Percentiles rank a stretch among this genome's conserved stretches.
Conservation (phyloP, 805 yeast species). For the Metahyphopichia silvanorum region DNA sequence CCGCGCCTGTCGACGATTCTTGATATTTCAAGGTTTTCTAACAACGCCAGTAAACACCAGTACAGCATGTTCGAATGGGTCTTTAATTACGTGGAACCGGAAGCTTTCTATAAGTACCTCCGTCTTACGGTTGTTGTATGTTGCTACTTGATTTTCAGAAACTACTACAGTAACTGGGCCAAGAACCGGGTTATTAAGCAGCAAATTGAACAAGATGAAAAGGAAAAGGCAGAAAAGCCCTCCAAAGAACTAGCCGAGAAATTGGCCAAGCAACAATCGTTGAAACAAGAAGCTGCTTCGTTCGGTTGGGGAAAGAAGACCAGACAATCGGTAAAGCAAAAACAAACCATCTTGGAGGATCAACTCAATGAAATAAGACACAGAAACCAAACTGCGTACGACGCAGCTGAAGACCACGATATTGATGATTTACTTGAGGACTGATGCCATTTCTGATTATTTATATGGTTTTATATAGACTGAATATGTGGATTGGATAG, state of each 20-base stretch:
- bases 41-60: too few species aligned
- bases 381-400: constrained; percentile 43
- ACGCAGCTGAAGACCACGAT: constrained; percentile 58
- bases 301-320: constrained; percentile 86
- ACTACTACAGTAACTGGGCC: constrained; percentile 53
- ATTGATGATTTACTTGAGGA: constrained; percentile 68
- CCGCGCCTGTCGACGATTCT: too few species aligned
- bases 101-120: constrained; percentile 43
- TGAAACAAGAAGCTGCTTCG: constrained; percentile 38
- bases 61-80: constrained; percentile 31
- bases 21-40: too few species aligned
- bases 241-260: constrained; percentile 33
- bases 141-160: constrained; percentile 59
- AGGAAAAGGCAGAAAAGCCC: constrained; percentile 36
- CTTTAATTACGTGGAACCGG: constrained; percentile 35
- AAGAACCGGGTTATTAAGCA: constrained; percentile 49
- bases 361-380: constrained; percentile 34
- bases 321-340: constrained; percentile 54
- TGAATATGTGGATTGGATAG: too few species aligned
- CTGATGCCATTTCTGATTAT: constrained; percentile 12
- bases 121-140: constrained; percentile 53
- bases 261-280: constrained; percentile 23
- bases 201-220: constrained; percentile 46
- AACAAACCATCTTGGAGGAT: constrained; percentile 53
- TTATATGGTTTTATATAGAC: too few species aligned